Conservation (phyloP, 73 alveolate genomes). For the Strombidium stylifer region DNA sequence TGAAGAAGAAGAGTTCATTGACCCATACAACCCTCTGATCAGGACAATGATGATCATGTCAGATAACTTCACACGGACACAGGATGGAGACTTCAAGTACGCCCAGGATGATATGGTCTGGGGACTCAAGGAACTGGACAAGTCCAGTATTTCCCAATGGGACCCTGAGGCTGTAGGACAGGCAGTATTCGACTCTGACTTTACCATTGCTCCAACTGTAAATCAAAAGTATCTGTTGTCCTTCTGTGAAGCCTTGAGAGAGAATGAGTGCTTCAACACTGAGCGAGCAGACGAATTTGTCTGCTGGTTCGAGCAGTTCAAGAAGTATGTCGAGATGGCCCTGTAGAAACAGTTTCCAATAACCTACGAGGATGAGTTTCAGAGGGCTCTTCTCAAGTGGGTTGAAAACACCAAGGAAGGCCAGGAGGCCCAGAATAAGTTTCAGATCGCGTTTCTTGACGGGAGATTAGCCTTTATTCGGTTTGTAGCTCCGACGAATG, state of each 20-base stretch:
- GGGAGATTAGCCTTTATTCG: too few relatives aligned
- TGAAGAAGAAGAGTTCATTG: background rate
- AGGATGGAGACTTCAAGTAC: background rate
- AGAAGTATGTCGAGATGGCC: too few relatives aligned
- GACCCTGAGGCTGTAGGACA: background rate
- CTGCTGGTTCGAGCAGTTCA: background rate
- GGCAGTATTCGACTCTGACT: background rate
- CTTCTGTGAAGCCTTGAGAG: slow-evolving; percentile 5
- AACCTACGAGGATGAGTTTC: too few relatives aligned
- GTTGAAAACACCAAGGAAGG: too few relatives aligned
- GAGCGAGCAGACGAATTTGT: background rate
- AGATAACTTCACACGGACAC: background rate
- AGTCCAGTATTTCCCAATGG: background rate
- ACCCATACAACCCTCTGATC: background rate
- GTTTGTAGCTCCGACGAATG: too few relatives aligned
- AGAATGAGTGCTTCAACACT: too few relatives aligned
- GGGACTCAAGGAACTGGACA: background rate
- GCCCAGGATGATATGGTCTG: background rate
- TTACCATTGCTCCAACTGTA: slow-evolving; percentile 3
- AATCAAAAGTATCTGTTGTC: background rate
- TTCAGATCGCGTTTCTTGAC: too few relatives aligned
- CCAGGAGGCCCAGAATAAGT: too few relatives aligned
- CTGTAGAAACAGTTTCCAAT: too few relatives aligned
- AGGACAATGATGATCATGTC: background rate
- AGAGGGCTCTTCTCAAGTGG: too few relatives aligned